phyloP scores from a whole-genome alignment of 192 early-diverging fungal genomes.

The Ambispora gerdemannii region DNA sequence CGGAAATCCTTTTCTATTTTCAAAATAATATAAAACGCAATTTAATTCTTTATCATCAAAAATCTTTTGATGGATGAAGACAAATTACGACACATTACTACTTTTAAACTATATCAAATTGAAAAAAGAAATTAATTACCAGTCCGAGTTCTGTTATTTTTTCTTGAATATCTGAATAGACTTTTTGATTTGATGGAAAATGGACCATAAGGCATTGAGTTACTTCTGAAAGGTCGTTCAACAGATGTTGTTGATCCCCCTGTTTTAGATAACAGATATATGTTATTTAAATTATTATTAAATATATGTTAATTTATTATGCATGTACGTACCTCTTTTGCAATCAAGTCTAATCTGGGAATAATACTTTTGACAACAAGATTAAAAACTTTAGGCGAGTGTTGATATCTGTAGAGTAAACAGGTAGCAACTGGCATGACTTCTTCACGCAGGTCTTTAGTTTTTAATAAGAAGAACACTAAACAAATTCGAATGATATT shows the following conservation, averaged over 20 bases:
- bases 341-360: background rate
- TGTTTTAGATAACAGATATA: background rate
- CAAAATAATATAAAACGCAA: too few relatives aligned
- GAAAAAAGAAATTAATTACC: conserved; percentile 1
- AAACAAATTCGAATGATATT: background rate
- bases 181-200: background rate
- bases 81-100: too few relatives aligned
- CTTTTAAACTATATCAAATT: too few relatives aligned
- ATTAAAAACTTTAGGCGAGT: conserved; percentile 38
- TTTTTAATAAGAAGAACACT: conserved; percentile 22
- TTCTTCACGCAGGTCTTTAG: conserved; percentile 31
- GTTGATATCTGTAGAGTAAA: conserved; percentile 41
- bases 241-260: background rate
- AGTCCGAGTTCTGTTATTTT: background rate
- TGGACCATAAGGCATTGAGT: conserved; percentile 4
- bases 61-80: too few relatives aligned
- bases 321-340: background rate
- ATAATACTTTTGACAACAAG: conserved; percentile 28
- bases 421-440: conserved; percentile 32
- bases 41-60: too few relatives aligned
- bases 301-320: background rate
- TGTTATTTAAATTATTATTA: background rate
- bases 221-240: conserved; percentile 2
- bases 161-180: background rate
- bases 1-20: background rate